Conservation (phyloP, 176 grass and related monocot species). For the Oryza nivara region DNA sequence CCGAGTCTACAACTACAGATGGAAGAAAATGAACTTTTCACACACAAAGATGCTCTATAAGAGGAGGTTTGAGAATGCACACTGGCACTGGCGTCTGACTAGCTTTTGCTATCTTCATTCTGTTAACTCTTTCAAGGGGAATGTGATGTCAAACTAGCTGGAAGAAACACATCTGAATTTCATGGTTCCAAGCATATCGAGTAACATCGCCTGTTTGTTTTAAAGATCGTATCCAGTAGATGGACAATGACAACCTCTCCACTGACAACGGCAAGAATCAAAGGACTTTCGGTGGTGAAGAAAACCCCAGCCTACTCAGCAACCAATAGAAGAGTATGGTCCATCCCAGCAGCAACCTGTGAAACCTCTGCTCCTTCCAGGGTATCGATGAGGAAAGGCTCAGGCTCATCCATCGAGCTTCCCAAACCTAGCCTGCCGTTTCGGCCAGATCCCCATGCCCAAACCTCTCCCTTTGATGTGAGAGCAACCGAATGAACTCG, state of each 20-base stretch:
- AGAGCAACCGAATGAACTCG: slow-evolving; percentile 77
- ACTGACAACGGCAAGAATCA: background rate
- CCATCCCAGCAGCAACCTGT: slow-evolving; percentile 69
- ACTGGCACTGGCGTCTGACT: background rate
- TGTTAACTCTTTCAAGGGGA: background rate
- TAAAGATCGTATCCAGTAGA: too few species aligned
- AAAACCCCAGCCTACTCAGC: slow-evolving; percentile 46
- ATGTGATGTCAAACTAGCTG: background rate
- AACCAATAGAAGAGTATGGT: slow-evolving; percentile 82
- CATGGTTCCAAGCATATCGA: background rate
- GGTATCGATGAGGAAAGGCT: slow-evolving; percentile 67
- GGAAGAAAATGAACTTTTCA: background rate
- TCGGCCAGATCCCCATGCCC: slow-evolving; percentile 84
- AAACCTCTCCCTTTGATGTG: slow-evolving; percentile 63
- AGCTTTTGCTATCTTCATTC: background rate
- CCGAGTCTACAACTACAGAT: background rate
- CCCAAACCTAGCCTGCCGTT: slow-evolving; percentile 81
- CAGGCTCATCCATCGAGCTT: slow-evolving; percentile 76
- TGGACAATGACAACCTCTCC: background rate
- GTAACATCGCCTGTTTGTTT: too few species aligned
- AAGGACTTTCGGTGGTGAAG: background rate
- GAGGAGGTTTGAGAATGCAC: background rate
- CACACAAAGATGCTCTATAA: background rate
- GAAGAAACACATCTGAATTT: background rate
- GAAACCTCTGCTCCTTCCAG: slow-evolving; percentile 66